Base-by-base conservation (phyloP, 139 green algal genomes). In the Chlorella sp. region DNA sequence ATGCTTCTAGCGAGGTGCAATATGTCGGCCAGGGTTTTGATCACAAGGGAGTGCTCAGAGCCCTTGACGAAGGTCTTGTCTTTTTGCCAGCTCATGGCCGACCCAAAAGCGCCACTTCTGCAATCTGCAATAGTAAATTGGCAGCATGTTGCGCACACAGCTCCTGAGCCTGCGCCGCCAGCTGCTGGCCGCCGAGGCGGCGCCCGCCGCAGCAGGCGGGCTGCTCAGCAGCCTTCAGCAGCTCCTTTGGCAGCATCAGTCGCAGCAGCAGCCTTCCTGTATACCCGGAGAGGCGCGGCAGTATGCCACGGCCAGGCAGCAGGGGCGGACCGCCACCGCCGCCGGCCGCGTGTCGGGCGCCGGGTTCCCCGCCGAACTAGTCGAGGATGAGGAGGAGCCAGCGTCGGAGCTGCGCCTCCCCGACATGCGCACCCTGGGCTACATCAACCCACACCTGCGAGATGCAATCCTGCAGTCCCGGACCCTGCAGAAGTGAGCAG, bases 381-480 rank as follows among this genome's bases (percentile, higher is more conserved):
- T 36, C 32, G 78, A 86, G 83, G 83, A 87, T 18, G 86, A 76
- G 11, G 86, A 76, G 11, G 73, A 85, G 73, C 66, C 68, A 18
- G 36, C 32, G 22, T 22, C 60, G 19, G 76, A 71, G 76, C 40
- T 91, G 76, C 73, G 16, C 24, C 85, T 92, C 48, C 89, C 89
- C 5, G 89, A 88, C 66, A 57, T 90, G 76, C 14, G 57, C 0
- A 39, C 39, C 24, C 60, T 92, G 3, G 48, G 3, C 15, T 12
- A 1, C 11, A n/a, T 92, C 24, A 90, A 92, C 61, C 90, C 90
- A 32, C 36, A 87, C 61, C 77, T 92, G 53, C 71, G 42, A 11
- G 85, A 88, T 4, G 66, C 73, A 3, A 88, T 92, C 37, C 57
- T 88, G 39, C 73, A 83, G 71, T 83, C 89, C 48, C 24, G 77